Percentiles rank a stretch among this genome's conserved stretches.
Conservation (phyloP, 345 rosid species). For the Clausena lansium region DNA sequence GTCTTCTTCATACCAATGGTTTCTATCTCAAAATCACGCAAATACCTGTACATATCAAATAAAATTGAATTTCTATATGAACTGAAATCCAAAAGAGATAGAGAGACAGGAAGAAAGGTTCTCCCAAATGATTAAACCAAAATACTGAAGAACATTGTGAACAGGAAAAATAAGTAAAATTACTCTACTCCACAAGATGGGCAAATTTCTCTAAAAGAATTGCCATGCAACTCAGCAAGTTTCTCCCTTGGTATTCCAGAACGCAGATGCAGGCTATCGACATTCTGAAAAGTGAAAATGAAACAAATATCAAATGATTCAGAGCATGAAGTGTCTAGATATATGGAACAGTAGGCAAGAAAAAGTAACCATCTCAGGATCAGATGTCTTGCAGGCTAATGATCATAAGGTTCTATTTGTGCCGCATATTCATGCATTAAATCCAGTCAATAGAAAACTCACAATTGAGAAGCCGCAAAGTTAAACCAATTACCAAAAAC, state of each 20-base stretch:
- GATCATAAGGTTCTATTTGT: background rate
- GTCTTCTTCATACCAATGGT: slow-evolving; percentile 94
- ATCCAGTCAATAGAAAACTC: no score
- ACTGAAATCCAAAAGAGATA: background rate
- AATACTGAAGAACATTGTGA: background rate
- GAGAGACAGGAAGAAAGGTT: background rate
- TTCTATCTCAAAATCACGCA: slow-evolving; percentile 95
- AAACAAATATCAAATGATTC: background rate
- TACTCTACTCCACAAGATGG: slow-evolving; percentile 84
- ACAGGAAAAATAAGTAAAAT: slow-evolving; percentile 41
- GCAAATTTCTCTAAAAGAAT: slow-evolving; percentile 90
- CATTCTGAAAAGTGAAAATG: slow-evolving; percentile 48
- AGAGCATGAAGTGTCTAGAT: slow-evolving; percentile 6
- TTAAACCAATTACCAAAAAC: no score
- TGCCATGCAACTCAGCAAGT: slow-evolving; percentile 90
- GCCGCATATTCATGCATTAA: background rate
- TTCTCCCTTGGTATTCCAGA: slow-evolving; percentile 98
- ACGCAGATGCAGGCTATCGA: slow-evolving; percentile 95
- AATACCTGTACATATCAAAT: slow-evolving; percentile 43
- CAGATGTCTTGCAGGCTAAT: background rate
- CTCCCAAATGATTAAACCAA: background rate
- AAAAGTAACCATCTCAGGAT: background rate
- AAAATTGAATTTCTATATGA: background rate
- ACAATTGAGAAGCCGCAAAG: no score
- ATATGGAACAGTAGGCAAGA: background rate